phyloP scores from a whole-genome alignment of 768 basidiomycete species.

The Lanmaoa rubissima region DNA sequence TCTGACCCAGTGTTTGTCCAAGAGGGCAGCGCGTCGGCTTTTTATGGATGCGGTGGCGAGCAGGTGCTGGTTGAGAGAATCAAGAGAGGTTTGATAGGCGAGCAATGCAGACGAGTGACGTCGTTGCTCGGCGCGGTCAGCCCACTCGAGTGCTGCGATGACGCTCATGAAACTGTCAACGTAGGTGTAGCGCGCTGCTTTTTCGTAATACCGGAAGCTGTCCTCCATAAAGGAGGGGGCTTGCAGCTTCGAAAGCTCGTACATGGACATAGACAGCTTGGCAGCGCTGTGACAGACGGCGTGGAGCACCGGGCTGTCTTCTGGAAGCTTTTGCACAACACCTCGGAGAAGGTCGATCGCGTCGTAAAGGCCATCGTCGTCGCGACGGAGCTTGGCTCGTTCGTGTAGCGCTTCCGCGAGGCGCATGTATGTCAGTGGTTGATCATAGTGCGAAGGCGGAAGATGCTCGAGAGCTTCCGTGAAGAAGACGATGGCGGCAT shows the following conservation, averaged over 20 bases:
- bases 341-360: not conserved
- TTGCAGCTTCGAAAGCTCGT: not conserved
- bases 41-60: slow-evolving; percentile 19
- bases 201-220: slow-evolving; percentile 9
- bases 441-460: slow-evolving; percentile 15
- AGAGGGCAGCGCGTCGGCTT: slow-evolving; percentile 12
- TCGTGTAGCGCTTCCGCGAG: slow-evolving; percentile 3
- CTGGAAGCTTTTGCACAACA: slow-evolving; percentile 2
- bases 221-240: slow-evolving; percentile 7
- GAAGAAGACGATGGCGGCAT: slow-evolving; percentile 10
- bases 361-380: not conserved
- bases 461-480: slow-evolving; percentile 2
- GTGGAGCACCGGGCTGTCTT: not conserved
- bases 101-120: slow-evolving; percentile 20
- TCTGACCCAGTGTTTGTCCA: not conserved
- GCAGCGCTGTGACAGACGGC: not conserved
- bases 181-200: slow-evolving; percentile 11
- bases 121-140: not conserved
- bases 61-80: slow-evolving; percentile 18
- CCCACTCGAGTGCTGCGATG: slow-evolving; percentile 15
- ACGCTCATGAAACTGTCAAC: slow-evolving; percentile 9
- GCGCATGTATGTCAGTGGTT: not conserved
- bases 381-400: not conserved
- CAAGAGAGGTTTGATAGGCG: slow-evolving; percentile 22
- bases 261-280: not conserved